Base-by-base conservation (phyloP, 2,329 filamentous ascomycete genomes). In the Fusarium clavum region DNA sequence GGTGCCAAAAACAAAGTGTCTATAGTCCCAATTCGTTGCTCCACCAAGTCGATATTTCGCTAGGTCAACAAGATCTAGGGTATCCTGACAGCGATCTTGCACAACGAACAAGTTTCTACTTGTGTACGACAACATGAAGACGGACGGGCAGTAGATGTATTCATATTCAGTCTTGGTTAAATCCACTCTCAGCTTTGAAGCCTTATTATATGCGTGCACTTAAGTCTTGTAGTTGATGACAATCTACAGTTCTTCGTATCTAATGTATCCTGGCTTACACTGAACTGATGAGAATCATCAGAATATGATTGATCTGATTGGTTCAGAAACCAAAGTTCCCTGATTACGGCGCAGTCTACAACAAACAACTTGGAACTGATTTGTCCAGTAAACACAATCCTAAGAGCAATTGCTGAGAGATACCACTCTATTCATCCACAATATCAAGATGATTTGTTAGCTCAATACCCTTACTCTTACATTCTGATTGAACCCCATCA, bases 301-400 rank as follows among this genome's bases (percentile, higher is more conserved):
- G 8, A 54, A 57, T 38, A 57, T n/a, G 24, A 13, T n/a, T 40
- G 11, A n/a, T 18, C 5, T 54, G 44, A 71, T 64, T 71, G 67
- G 63, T 7, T 25, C 7, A 66, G 40, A 41, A 43, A 22, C 32
- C 12, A 22, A 32, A 22, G 32, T 52, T 12, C 18, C 12, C 40
- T n/a, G 18, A 18, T 27, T 38, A 11, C 20, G 49, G 34, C 34
- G 22, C 14, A 38, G 34, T n/a, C 27, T 18, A 27, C n/a, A 27
- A 44, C 13, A 16, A 11, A 11, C 24, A 20, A 20, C 24, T 10
- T 11, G 34, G 34, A 38, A n/a, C 10, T 38, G 34, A 11, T 11
- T 38, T 38, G 34, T 38, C 34, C 8, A 18, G 16, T 38, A 38
- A 18, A 13, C 5, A 38, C 34, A 38, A n/a, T 38, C 34, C 18